Evolutionary conservation across 192 early-diverging fungal species (phyloP), one percentile per base, ranked within the genome.

Genomic region (Coemansia reversa): DNA sequence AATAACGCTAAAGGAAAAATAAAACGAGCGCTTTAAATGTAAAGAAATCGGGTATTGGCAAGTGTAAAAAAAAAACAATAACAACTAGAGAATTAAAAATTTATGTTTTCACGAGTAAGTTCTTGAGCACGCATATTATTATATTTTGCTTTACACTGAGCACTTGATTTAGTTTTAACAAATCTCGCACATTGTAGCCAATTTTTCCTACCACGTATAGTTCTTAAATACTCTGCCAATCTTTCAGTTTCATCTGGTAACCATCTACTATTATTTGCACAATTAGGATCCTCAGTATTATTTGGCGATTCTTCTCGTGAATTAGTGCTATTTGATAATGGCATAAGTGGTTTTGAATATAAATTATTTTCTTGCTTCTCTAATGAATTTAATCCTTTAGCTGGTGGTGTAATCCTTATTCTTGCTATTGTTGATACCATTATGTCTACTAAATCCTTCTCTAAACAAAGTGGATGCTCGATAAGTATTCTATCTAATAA

Each of bases 141-240:
- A 22, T 60, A 74, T 47, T 67, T 74, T 51, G 65, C 65, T 20
- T 74, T 74, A 27, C 71, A 74, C 55, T 73, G 70, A 0, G 60
- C 60, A n/a, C 65, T 73, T 4, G 65, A 60, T 42, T 67, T 73
- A 7, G 70, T 63, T 0, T 60, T 60, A 6, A 73, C 65, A 5
- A 51, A 45, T 16, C 60, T 30, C 0, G 70, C 63, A 24, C 70
- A 73, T 7, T 48, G 42, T 5, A 61, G 42, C 70, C 70, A 73
- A 19, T 67, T 63, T 39, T 74, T 74, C 18, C 72, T 48, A 0
- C 70, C 70, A 5, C 63, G 60, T 0, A 62, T 63, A 1, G 11
- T 49, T 1, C 35, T 24, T 19, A 76, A 12, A 29, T 65, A 71
- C 29, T 61, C 47, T 1, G 39, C 19, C 23, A 76, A 57, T 54